Evolutionary conservation across 805 yeast genomes (phyloP).

Genomic region (Candida hispaniensis): DNA sequence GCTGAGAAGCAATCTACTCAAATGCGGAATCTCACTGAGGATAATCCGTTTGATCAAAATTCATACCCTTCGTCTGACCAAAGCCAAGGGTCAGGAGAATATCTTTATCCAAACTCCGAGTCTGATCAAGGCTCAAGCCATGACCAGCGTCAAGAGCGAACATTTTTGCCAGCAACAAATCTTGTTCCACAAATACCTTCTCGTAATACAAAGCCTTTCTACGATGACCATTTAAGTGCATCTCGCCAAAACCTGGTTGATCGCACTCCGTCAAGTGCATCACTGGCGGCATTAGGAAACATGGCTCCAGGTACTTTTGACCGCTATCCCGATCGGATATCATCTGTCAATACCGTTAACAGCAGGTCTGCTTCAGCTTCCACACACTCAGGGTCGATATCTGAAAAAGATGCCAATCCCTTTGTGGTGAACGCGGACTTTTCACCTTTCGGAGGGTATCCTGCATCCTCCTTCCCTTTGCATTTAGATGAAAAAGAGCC

Average conservation of each 20-base stretch:
- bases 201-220: slow-evolving; percentile 12
- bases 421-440: slow-evolving; percentile 33
- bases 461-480: slow-evolving; percentile 84
- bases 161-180: slow-evolving; percentile 2
- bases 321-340: slow-evolving; percentile 29
- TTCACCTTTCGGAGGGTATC: slow-evolving; percentile 91
- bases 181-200: slow-evolving; percentile 12
- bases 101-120: slow-evolving; percentile 9
- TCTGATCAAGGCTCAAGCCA: slow-evolving; percentile 1
- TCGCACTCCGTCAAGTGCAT: slow-evolving; percentile 5
- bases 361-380: slow-evolving; percentile 13
- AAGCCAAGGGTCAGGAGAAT: slow-evolving; percentile 14
- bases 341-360: slow-evolving; percentile 21
- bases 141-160: not conserved
- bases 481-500: slow-evolving; percentile 87
- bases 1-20: no score
- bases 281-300: slow-evolving; percentile 17
- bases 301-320: slow-evolving; percentile 27
- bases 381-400: slow-evolving; percentile 6
- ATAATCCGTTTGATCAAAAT: slow-evolving; percentile 15
- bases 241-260: slow-evolving; percentile 12
- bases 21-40: slow-evolving; percentile 14
- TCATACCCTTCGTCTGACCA: slow-evolving; percentile 15
- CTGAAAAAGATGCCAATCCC: slow-evolving; percentile 21
- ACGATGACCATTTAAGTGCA: slow-evolving; percentile 9